These are phyloP conservation scores for Trypanosoma melophagium DNA, from an alignment of 208 protist species.

Conservation along the genomic window DNA sequence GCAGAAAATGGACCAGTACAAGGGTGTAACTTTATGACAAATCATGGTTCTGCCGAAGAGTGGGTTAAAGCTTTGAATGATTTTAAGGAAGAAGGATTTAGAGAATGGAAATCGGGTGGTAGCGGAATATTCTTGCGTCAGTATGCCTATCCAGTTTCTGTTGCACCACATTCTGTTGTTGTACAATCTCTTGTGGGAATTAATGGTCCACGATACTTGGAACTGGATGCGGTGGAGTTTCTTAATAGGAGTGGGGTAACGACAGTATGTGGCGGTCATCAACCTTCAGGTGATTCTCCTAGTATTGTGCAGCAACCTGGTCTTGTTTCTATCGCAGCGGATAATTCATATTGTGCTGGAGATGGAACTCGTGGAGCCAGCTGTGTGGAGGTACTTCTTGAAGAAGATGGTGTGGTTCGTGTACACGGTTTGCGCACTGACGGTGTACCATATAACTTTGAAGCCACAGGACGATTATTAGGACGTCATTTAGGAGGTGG, in stretches of 20 bases:
- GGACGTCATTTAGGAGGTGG: slow-evolving; percentile 54
- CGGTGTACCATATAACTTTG: slow-evolving; percentile 47
- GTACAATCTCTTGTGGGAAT: slow-evolving; percentile 49
- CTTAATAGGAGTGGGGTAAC: slow-evolving; percentile 68
- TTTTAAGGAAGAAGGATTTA: slow-evolving; percentile 54
- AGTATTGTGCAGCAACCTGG: slow-evolving; percentile 69
- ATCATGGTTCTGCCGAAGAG: slow-evolving; percentile 26
- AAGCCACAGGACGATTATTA: slow-evolving; percentile 29
- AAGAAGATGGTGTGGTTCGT: slow-evolving; percentile 31
- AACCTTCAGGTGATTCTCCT: slow-evolving; percentile 78
- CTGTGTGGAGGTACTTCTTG: slow-evolving; percentile 63
- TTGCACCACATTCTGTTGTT: slow-evolving; percentile 61
- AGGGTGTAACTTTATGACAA: slow-evolving; percentile 4
- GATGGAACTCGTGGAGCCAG: slow-evolving; percentile 49
- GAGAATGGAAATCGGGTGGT: slow-evolving; percentile 38
- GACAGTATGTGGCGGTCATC: slow-evolving; percentile 77
- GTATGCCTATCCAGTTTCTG: slow-evolving; percentile 57
- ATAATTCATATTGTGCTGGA: slow-evolving; percentile 83
- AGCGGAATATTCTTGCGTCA: slow-evolving; percentile 50
- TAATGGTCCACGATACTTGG: slow-evolving; percentile 51
- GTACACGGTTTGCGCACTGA: slow-evolving; percentile 53
- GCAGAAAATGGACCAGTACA: background rate
- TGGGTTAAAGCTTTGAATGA: slow-evolving; percentile 60
- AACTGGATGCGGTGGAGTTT: slow-evolving; percentile 57
- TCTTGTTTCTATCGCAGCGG: slow-evolving; percentile 60